phyloP scores from a whole-genome alignment of 768 basidiomycete species.

The Podaxis sp. region DNA sequence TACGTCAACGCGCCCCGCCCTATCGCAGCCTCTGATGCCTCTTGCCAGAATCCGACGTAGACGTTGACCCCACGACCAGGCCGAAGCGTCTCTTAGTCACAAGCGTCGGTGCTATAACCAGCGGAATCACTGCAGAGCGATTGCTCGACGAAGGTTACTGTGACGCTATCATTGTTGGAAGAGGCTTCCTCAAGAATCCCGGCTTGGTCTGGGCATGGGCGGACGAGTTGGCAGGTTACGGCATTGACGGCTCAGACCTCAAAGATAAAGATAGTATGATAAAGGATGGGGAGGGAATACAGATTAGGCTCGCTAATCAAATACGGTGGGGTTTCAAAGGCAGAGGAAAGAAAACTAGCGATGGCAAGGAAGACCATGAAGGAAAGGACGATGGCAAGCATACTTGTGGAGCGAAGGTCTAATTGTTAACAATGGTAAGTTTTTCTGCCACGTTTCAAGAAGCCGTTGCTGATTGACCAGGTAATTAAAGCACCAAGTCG shows the following conservation, averaged over 20 bases:
- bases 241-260: neutral
- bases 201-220: constrained; percentile 50
- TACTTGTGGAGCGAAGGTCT: neutral
- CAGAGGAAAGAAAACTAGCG: constrained; percentile 10
- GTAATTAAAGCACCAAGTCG: neutral
- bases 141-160: constrained; percentile 56
- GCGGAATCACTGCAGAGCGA: constrained; percentile 52
- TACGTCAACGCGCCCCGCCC: neutral
- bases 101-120: constrained; percentile 52
- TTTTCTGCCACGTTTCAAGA: neutral
- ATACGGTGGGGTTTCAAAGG: constrained; percentile 19
- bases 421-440: neutral
- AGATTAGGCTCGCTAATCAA: constrained; percentile 15
- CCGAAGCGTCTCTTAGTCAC: constrained; percentile 33
- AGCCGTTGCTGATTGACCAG: neutral
- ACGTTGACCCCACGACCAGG: neutral
- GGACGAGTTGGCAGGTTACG: constrained; percentile 7
- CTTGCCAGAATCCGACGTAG: neutral
- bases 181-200: constrained; percentile 61
- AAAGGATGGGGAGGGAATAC: constrained; percentile 5
- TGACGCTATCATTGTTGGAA: constrained; percentile 55
- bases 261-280: neutral
- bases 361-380: constrained; percentile 28
- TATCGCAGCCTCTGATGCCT: neutral
- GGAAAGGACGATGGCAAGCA: neutral